Evolutionary conservation across 2,329 filamentous ascomycete genomes (phyloP).

Genomic region (Botryotinia globosa): DNA sequence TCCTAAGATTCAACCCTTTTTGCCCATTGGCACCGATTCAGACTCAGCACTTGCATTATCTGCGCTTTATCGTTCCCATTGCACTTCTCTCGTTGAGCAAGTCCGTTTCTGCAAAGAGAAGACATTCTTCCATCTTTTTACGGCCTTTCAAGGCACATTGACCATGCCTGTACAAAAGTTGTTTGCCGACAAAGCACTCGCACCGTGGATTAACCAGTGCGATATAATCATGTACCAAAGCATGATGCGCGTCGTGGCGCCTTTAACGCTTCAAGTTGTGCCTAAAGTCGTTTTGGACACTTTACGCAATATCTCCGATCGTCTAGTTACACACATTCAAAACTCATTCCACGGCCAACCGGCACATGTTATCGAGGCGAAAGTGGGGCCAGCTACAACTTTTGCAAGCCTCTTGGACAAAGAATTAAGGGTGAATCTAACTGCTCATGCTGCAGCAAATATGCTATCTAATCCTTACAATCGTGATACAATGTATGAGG

Average conservation of each 20-base stretch:
- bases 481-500: constrained; percentile 90
- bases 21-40: constrained; percentile 77
- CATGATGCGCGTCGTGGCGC: constrained; percentile 88
- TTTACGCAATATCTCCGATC: constrained; percentile 80
- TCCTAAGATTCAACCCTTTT: constrained; percentile 80
- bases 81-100: constrained; percentile 91
- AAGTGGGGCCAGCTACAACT: constrained; percentile 81
- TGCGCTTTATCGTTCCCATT: constrained; percentile 89
- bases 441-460: constrained; percentile 89
- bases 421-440: constrained; percentile 85
- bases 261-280: constrained; percentile 86
- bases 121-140: constrained; percentile 92
- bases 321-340: constrained; percentile 75
- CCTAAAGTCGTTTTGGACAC: constrained; percentile 85
- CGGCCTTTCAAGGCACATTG: constrained; percentile 91
- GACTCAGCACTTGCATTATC: constrained; percentile 83
- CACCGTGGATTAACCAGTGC: constrained; percentile 91
- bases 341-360: constrained; percentile 85
- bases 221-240: constrained; percentile 96
- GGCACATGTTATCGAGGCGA: constrained; percentile 79
- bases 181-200: constrained; percentile 75
- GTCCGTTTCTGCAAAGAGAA: constrained; percentile 96
- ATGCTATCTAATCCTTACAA: constrained; percentile 88
- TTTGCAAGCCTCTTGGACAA: constrained; percentile 86
- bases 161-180: constrained; percentile 96